Evolutionary conservation across 2,329 filamentous ascomycete species (phyloP).

Genomic region (Fusarium hainanense): DNA sequence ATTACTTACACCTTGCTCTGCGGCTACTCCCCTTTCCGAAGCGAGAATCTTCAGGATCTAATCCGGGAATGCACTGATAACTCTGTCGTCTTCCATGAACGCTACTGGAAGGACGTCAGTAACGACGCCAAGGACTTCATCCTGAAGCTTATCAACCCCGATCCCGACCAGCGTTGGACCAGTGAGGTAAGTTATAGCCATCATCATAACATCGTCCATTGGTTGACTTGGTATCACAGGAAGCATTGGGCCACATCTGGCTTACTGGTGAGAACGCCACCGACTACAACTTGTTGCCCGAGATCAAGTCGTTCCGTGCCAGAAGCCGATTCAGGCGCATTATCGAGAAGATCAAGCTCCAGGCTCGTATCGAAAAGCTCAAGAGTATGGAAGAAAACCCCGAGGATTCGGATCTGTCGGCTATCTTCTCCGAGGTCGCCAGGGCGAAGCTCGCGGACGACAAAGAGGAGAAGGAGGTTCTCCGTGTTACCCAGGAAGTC

Average conservation of each 20-base stretch:
- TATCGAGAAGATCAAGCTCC: conserved; percentile 95
- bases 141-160: conserved; percentile 79
- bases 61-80: conserved; percentile 92
- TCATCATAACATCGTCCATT: conserved; percentile 8
- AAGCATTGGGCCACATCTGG: conserved; percentile 86
- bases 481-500: conserved; percentile 71
- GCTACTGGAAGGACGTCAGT: conserved; percentile 98
- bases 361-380: conserved; percentile 93
- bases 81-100: conserved; percentile 92
- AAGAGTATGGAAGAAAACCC: conserved; percentile 90
- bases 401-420: conserved; percentile 72
- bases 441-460: conserved; percentile 87
- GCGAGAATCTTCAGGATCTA: conserved; percentile 90
- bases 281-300: conserved; percentile 96
- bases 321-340: conserved; percentile 91
- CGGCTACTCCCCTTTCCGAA: conserved; percentile 97
- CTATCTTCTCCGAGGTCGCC: conserved; percentile 89
- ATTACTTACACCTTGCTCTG: conserved; percentile 99
- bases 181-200: conserved; percentile 70
- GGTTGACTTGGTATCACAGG: conserved; percentile 56
- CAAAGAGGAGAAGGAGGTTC: conserved; percentile 80
- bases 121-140: conserved; percentile 97
- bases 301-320: conserved; percentile 93
- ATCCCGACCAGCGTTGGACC: conserved; percentile 79
- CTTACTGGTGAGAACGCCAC: conserved; percentile 90